Conservation (phyloP, 1,284 basidiomycete species). For the Ustilago sp. region DNA sequence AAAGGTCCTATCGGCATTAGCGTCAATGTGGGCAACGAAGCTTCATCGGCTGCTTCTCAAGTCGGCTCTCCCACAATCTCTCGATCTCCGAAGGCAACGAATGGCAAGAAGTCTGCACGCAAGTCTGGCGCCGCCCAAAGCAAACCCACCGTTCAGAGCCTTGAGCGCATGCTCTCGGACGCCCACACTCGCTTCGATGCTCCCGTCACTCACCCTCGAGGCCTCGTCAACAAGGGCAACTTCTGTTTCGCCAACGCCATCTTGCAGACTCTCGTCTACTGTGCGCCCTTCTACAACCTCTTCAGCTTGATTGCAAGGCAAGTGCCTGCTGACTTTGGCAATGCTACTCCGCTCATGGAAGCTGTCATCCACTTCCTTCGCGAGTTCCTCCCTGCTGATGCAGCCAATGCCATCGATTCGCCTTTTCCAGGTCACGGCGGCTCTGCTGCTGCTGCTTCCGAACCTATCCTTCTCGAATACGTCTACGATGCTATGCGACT, state of each 20-base stretch:
- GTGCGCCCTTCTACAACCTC: constrained; percentile 83
- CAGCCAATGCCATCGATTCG: constrained; percentile 28
- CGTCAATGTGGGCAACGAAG: constrained; percentile 39
- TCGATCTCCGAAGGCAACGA: constrained; percentile 39
- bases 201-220: constrained; percentile 77
- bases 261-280: constrained; percentile 89
- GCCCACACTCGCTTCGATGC: constrained; percentile 56
- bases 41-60: constrained; percentile 18
- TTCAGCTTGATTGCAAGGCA: constrained; percentile 79
- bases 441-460: constrained; percentile 39
- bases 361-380: constrained; percentile 83
- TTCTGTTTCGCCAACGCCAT: constrained; percentile 98
- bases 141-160: constrained; percentile 33
- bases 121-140: constrained; percentile 24
- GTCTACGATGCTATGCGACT: constrained; percentile 97
- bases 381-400: constrained; percentile 75
- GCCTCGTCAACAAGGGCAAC: constrained; percentile 93
- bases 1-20: constrained; percentile 45
- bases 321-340: constrained; percentile 72
- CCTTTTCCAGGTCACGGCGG: constrained; percentile 19
- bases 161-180: constrained; percentile 46
- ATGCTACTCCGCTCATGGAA: constrained; percentile 81
- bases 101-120: constrained; percentile 24
- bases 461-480: constrained; percentile 84
- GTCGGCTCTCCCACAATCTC: constrained; percentile 22